These are phyloP conservation scores for Saccharomycopsis sp. DNA, from an alignment of 805 yeast genomes.

Conservation along the genomic window DNA sequence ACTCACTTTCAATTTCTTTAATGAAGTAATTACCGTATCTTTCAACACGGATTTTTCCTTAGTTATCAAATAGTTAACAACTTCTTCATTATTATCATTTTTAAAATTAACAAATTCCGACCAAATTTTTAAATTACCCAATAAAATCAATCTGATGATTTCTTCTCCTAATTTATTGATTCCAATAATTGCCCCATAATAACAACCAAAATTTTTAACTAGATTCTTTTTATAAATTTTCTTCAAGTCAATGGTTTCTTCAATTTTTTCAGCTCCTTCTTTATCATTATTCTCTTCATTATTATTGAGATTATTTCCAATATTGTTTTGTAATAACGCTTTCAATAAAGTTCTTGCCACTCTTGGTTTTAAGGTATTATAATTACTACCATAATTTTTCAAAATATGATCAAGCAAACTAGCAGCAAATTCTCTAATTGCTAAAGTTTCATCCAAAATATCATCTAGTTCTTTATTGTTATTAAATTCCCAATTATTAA, in stretches of 20 bases:
- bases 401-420: slow-evolving; percentile 72
- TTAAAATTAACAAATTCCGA: slow-evolving; percentile 40
- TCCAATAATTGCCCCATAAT: slow-evolving; percentile 86
- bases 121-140: slow-evolving; percentile 86
- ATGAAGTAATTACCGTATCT: slow-evolving; percentile 43
- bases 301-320: slow-evolving; percentile 20
- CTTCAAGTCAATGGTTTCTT: slow-evolving; percentile 2
- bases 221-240: slow-evolving; percentile 10
- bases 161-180: slow-evolving; percentile 77
- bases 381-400: slow-evolving; percentile 68
- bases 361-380: slow-evolving; percentile 83
- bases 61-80: slow-evolving; percentile 22
- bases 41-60: slow-evolving; percentile 41
- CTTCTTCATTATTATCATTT: neutral
- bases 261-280: slow-evolving; percentile 10
- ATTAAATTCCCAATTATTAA: neutral
- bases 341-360: slow-evolving; percentile 87
- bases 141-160: slow-evolving; percentile 69
- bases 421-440: slow-evolving; percentile 83
- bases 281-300: slow-evolving; percentile 2
- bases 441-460: slow-evolving; percentile 32
- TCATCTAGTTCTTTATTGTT: slow-evolving; percentile 19
- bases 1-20: slow-evolving; percentile 27
- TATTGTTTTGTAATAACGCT: slow-evolving; percentile 77
- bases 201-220: slow-evolving; percentile 48